These are phyloP conservation scores for Epichloe uncinata DNA, from an alignment of 2,329 filamentous ascomycete genomes.

Conservation along the genomic window DNA sequence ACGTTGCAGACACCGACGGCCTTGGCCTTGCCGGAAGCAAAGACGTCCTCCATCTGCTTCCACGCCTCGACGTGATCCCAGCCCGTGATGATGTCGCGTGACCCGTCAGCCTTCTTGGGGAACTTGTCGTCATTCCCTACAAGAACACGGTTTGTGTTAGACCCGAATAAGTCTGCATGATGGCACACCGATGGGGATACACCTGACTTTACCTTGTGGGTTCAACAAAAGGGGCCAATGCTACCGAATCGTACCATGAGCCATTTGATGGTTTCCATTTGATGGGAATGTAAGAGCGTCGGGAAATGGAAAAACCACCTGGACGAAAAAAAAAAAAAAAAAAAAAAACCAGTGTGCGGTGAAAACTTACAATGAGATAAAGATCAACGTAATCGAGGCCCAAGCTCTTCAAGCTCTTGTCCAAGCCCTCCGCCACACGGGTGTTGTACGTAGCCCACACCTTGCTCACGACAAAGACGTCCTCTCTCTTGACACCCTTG, in stretches of 20 bases:
- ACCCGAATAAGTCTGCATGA: too few species aligned
- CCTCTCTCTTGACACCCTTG: slow-evolving; percentile 58
- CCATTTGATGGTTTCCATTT: background rate
- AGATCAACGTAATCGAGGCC: slow-evolving; percentile 74
- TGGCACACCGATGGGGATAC: background rate
- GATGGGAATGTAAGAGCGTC: background rate
- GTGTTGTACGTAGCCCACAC: slow-evolving; percentile 72
- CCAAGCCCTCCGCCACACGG: slow-evolving; percentile 53
- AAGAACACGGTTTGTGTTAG: background rate
- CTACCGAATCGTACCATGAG: slow-evolving; percentile 14
- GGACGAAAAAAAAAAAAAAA: background rate
- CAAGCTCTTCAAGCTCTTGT: slow-evolving; percentile 59
- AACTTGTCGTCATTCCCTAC: slow-evolving; percentile 57
- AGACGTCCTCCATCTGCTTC: slow-evolving; percentile 59
- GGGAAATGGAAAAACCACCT: background rate
- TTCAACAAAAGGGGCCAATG: slow-evolving; percentile 80
- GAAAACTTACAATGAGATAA: slow-evolving; percentile 47
- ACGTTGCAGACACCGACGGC: slow-evolving; percentile 44
- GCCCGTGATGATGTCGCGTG: slow-evolving; percentile 54
- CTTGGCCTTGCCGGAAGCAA: slow-evolving; percentile 43
- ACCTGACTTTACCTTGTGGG: slow-evolving; percentile 43
- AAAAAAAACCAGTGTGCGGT: background rate
- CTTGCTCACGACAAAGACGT: slow-evolving; percentile 77
- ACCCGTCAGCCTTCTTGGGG: slow-evolving; percentile 60
- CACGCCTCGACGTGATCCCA: slow-evolving; percentile 66